Evolutionary conservation across 805 yeast genomes (phyloP).

Genomic region (Wickerhamomyces silvicola): DNA sequence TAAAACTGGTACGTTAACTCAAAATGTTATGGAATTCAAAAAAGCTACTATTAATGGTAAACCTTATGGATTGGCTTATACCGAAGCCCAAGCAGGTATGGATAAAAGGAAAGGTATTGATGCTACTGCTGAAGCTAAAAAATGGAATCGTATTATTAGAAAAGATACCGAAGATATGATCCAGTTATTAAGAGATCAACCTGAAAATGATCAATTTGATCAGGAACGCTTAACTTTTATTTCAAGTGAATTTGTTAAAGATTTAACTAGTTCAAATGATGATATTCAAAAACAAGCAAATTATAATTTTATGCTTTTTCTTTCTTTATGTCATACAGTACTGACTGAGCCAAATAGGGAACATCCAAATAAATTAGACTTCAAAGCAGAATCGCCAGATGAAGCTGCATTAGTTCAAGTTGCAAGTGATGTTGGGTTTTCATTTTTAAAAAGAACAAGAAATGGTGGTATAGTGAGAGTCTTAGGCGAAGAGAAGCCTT

Average conservation of each 20-base stretch:
- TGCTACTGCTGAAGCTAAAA: conserved; percentile 48
- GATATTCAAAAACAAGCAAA: conserved; percentile 46
- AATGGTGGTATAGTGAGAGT: conserved; percentile 58
- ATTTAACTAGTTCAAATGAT: conserved; percentile 40
- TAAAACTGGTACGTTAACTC: conserved; percentile 79
- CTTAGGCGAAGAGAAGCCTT: conserved; percentile 64
- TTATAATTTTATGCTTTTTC: conserved; percentile 67
- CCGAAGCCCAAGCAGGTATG: conserved; percentile 76
- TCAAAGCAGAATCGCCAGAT: conserved; percentile 83
- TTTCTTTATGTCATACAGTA: conserved; percentile 75
- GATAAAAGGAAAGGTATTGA: conserved; percentile 71
- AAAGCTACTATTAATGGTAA: conserved; percentile 72
- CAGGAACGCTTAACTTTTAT: conserved; percentile 62
- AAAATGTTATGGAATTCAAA: conserved; percentile 79
- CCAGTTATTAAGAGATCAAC: conserved; percentile 28
- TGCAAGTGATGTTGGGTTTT: conserved; percentile 71
- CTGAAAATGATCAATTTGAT: conserved; percentile 33
- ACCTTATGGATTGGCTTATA: conserved; percentile 71
- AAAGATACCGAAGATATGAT: conserved; percentile 57
- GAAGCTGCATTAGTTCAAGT: conserved; percentile 81
- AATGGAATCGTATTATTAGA: conserved; percentile 45
- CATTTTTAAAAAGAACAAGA: conserved; percentile 61
- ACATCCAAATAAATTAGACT: conserved; percentile 45
- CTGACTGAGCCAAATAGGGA: conserved; percentile 61
- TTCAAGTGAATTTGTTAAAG: conserved; percentile 57